Conservation (phyloP, 805 yeast species). For the Metschnikowia corniflorae region DNA sequence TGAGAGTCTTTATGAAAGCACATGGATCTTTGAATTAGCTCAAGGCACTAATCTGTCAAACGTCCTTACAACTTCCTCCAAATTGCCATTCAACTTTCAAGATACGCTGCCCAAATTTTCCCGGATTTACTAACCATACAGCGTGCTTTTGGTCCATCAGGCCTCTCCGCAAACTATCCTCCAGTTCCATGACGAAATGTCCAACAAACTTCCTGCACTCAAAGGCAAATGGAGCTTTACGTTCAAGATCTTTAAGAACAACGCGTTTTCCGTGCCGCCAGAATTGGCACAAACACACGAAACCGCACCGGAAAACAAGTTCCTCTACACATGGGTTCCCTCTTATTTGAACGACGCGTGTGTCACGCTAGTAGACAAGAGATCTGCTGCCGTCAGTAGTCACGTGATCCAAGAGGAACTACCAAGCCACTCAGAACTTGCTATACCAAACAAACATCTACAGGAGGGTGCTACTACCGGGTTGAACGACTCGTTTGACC, state of each 20-base stretch:
- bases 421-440: slow-evolving; percentile 16
- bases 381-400: slow-evolving; percentile 34
- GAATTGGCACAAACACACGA: slow-evolving; percentile 25
- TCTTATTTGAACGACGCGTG: slow-evolving; percentile 47
- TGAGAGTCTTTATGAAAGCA: too few species aligned
- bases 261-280: slow-evolving; percentile 48
- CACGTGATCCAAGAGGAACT: slow-evolving; percentile 32
- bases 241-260: slow-evolving; percentile 63
- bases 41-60: too few species aligned
- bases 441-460: slow-evolving; percentile 36
- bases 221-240: slow-evolving; percentile 68
- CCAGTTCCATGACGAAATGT: slow-evolving; percentile 65
- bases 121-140: too few species aligned
- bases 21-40: too few species aligned
- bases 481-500: slow-evolving; percentile 54
- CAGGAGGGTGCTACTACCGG: slow-evolving; percentile 55
- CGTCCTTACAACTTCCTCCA: too few species aligned
- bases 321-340: slow-evolving; percentile 48
- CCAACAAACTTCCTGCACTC: slow-evolving; percentile 60
- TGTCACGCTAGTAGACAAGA: slow-evolving; percentile 47
- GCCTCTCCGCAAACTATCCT: slow-evolving; percentile 60
- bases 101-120: too few species aligned
- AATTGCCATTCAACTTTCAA: too few species aligned
- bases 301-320: slow-evolving; percentile 39
- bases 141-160: slow-evolving; percentile 35